phyloP scores from a whole-genome alignment of 257 asterid genomes.

The Capsicum rhomboideum region DNA sequence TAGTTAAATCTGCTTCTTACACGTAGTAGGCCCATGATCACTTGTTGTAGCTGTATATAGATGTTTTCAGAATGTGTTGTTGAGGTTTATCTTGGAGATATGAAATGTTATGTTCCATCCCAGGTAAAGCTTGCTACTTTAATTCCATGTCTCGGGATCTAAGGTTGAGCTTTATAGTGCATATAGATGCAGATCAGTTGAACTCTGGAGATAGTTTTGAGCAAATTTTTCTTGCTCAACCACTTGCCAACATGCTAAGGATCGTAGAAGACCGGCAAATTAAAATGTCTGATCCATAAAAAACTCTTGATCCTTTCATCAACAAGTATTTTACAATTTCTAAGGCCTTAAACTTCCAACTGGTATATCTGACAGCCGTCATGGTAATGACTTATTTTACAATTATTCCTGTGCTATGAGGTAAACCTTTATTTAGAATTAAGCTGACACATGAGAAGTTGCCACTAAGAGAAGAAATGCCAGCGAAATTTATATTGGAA shows the following conservation, averaged over 20 bases:
- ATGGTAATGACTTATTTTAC: neutral
- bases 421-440: neutral
- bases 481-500: neutral
- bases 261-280: neutral
- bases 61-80: neutral
- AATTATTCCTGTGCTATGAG: neutral
- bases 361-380: neutral
- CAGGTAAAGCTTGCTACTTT: neutral
- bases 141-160: neutral
- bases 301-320: neutral
- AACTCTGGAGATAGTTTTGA: neutral
- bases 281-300: neutral
- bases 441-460: neutral
- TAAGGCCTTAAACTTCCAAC: neutral
- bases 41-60: neutral
- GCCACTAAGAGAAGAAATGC: neutral
- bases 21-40: neutral
- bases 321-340: neutral
- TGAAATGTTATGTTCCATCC: neutral
- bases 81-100: neutral
- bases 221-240: neutral
- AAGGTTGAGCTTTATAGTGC: neutral
- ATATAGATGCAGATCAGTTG: neutral
- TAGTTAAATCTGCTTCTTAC: neutral
- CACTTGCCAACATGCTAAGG: neutral